phyloP scores from a whole-genome alignment of 2,329 filamentous ascomycete species.

The Fusarium acutatum region DNA sequence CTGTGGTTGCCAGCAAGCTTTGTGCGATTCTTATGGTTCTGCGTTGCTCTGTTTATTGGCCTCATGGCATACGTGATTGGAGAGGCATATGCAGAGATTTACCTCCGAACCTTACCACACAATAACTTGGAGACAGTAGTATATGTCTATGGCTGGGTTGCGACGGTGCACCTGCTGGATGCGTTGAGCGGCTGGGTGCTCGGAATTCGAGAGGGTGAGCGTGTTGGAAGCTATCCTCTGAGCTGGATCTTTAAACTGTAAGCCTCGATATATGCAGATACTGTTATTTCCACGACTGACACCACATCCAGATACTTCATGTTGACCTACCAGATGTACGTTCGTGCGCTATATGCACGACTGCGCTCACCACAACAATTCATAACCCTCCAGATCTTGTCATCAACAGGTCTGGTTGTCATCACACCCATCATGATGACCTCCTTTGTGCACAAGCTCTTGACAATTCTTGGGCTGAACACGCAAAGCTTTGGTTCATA shows the following conservation, averaged over 20 bases:
- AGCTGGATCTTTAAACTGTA: conserved; percentile 77
- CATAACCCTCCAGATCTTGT: conserved; percentile 70
- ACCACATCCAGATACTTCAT: conserved; percentile 63
- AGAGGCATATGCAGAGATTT: conserved; percentile 75
- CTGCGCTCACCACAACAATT: conserved; percentile 72
- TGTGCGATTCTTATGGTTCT: conserved; percentile 75
- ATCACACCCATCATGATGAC: conserved; percentile 73
- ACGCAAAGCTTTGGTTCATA: conserved; percentile 69
- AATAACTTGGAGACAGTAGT: conserved; percentile 72
- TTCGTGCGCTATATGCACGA: conserved; percentile 73
- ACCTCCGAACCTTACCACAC: conserved; percentile 72
- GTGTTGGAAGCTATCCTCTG: conserved; percentile 74
- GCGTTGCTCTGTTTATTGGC: conserved; percentile 68
- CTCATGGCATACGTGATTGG: conserved; percentile 73
- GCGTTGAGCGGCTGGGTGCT: conserved; percentile 72
- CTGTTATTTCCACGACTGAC: conserved; percentile 18
- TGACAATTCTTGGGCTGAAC: conserved; percentile 64
- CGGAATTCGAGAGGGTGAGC: conserved; percentile 70
- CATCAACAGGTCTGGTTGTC: conserved; percentile 69
- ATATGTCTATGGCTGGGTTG: conserved; percentile 76
- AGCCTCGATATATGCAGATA: conserved; percentile 38
- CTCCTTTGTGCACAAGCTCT: conserved; percentile 62
- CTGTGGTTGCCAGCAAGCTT: conserved; percentile 72
- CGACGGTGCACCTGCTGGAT: conserved; percentile 71
- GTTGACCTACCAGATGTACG: conserved; percentile 76